These are phyloP conservation scores for Dictyostelium citrinum DNA, from an alignment of 78 protist genomes.

Conservation along the genomic window DNA sequence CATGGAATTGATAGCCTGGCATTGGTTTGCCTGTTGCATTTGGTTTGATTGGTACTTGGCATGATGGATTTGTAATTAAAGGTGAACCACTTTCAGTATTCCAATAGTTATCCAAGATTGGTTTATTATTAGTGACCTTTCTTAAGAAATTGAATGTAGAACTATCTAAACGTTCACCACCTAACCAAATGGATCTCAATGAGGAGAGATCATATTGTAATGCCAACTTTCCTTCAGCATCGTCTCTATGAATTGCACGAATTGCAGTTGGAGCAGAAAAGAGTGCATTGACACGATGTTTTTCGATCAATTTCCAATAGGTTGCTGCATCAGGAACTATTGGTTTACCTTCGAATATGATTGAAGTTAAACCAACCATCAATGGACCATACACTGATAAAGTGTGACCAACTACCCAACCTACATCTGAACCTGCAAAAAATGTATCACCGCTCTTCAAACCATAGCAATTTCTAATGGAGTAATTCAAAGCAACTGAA, in stretches of 20 bases:
- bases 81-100: slow-evolving; percentile 77
- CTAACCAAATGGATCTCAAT: slow-evolving; percentile 40
- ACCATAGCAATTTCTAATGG: slow-evolving; percentile 65
- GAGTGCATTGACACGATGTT: slow-evolving; percentile 41
- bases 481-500: slow-evolving; percentile 47
- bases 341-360: slow-evolving; percentile 81
- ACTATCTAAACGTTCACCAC: slow-evolving; percentile 77
- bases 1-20: slow-evolving; percentile 73
- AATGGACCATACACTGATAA: slow-evolving; percentile 65
- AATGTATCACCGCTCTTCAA: slow-evolving; percentile 60
- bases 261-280: slow-evolving; percentile 87
- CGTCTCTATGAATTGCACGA: slow-evolving; percentile 76
- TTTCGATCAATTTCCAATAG: slow-evolving; percentile 61
- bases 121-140: background rate
- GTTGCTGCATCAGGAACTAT: slow-evolving; percentile 76
- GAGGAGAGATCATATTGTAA: slow-evolving; percentile 28
- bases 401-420: slow-evolving; percentile 85
- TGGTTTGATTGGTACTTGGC: slow-evolving; percentile 18
- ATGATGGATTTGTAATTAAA: slow-evolving; percentile 3
- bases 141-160: slow-evolving; percentile 12
- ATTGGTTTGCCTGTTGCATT: slow-evolving; percentile 72
- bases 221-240: slow-evolving; percentile 54
- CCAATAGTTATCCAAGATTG: slow-evolving; percentile 79
- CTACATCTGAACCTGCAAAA: slow-evolving; percentile 75
- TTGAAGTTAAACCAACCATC: slow-evolving; percentile 48